Base-by-base conservation (phyloP, 768 basidiomycete species). In the Mycena belliarum region DNA sequence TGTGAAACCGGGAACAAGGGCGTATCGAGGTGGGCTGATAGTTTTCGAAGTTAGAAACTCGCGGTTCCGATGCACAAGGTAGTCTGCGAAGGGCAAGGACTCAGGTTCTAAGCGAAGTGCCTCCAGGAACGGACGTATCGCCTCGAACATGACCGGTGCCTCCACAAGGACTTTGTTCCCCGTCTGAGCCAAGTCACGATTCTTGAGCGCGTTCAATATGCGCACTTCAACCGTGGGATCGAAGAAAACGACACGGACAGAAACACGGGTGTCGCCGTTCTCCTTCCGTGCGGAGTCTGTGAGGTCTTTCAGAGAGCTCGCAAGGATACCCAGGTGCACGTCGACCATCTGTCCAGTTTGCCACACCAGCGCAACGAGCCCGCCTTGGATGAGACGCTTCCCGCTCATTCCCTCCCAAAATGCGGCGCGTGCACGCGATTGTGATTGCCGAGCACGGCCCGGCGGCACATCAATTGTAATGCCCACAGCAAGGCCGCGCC, bases 41-140 rank as follows among this genome's bases (percentile, higher is more conserved):
- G 57, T 59, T 15, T 73, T 67, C 4, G 65, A 61, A 2, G 57
- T 49, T n/a, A 85, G 64, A 52, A 67, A 76, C 6, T 64, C 67
- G 0, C 49, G 60, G 8, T 79, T 73, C 12, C 64, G 75, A 52
- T 84, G 83, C 0, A 76, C 77, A 21, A 89, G 76, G 61, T 76
- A 76, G 45, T 82, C 81, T 0, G 75, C 65, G 66, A 89, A 86
- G 0, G 87, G 87, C 8, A 90, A 57, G 2, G 71, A 67, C 45
- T 81, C 79, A 0, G 89, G 86, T 52, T 85, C 86, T 2, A 73
- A 70, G 20, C 82, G 76, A 4, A 91, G 74, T 0, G 82, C 78
- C 55, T 86, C 78, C 15, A 91, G 74, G 72, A 90, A 90, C 0
- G 89, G 89, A 8, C 85, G 75, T 32, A 87, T 79, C 0, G 85